Evolutionary conservation across 1,284 basidiomycete species (phyloP).

Genomic region (Vanrija pseudolonga): DNA sequence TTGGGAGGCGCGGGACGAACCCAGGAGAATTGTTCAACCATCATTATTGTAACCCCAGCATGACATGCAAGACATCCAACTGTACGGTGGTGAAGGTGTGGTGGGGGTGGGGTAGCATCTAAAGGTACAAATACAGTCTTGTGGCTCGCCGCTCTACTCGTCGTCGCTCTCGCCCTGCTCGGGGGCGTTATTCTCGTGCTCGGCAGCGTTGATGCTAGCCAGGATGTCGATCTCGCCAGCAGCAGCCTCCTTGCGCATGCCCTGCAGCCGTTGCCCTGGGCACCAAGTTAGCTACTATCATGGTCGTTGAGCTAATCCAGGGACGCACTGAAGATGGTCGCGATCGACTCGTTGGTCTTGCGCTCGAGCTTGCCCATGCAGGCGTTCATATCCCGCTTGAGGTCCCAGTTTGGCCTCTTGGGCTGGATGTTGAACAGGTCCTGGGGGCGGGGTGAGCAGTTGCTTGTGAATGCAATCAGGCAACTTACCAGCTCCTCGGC

Average conservation of each 20-base stretch:
- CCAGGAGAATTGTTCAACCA: too few relatives aligned
- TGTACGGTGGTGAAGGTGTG: too few relatives aligned
- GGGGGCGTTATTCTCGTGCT: conserved; percentile 36
- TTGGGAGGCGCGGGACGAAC: too few relatives aligned
- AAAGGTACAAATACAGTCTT: conserved; percentile 1
- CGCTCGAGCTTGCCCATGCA: conserved; percentile 83
- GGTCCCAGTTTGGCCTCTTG: conserved; percentile 93
- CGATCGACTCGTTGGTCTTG: conserved; percentile 85
- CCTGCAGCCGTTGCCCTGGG: conserved; percentile 46
- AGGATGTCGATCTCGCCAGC: conserved; percentile 41
- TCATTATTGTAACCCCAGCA: too few relatives aligned
- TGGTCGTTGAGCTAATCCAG: neutral
- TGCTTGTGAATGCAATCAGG: too few relatives aligned
- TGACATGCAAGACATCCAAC: too few relatives aligned
- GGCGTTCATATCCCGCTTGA: conserved; percentile 90
- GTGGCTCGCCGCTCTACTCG: conserved; percentile 12
- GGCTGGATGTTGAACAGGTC: conserved; percentile 96
- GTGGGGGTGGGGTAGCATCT: too few relatives aligned
- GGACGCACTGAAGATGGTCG: conserved; percentile 65
- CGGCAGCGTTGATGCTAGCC: conserved; percentile 44
- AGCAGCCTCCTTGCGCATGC: conserved; percentile 38
- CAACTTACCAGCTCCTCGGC: conserved; percentile 78
- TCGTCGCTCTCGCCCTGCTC: conserved; percentile 24
- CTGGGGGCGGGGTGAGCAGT: conserved; percentile 50
- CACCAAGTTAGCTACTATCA: neutral